Base-by-base conservation (phyloP, 371 early-diverging fungal genomes). In the Mortierella sp. region DNA sequence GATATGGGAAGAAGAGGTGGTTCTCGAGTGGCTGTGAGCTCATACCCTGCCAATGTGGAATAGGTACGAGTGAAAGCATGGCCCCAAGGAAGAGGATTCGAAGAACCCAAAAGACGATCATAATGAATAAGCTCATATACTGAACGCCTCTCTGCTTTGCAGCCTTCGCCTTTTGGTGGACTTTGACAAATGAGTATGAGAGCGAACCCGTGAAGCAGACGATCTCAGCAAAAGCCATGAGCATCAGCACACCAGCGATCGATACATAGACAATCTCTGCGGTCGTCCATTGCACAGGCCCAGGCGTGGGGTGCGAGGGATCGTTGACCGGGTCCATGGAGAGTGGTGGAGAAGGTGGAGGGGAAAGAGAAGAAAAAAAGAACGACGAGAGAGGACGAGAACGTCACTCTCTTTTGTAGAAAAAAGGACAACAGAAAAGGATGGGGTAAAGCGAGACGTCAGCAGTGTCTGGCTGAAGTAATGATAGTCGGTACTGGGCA, bases 141-240 rank as follows among this genome's bases (percentile, higher is more conserved):
- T 67, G 67, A 11, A 67, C 67, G 16, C 67, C 67, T 18, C 69
- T 30, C 28, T 53, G 62, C 19, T 58, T 50, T 47, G 62, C 62
- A 9, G 62, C 62, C 53, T 51, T 62, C 15, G 69, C 69, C 51
- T 69, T 69, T 26, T 62, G 57, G 19, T 69, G 69, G 7, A 69
- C 69, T 19, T 69, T 69, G 47, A 69, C 46, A 45, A 69, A 69
- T 16, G 69, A 61, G 26, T 69, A 69, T 18, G 69, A 62, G 6
- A 69, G 62, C 7, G 69, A 56, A 15, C 69, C 62, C 15, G 69
- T 69, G 25, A 62, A 57, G 62, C 62, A 57, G 29, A 69, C n/a
- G 26, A 69, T 69, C 51, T 69, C 69, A 7, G 69, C 69, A 18
- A 69, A 37, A 4, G 69, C 69, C 69, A 69, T 69, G 37, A 37